Evolutionary conservation across 805 yeast genomes (phyloP).

Genomic region (Yamadazyma kitorensis): DNA sequence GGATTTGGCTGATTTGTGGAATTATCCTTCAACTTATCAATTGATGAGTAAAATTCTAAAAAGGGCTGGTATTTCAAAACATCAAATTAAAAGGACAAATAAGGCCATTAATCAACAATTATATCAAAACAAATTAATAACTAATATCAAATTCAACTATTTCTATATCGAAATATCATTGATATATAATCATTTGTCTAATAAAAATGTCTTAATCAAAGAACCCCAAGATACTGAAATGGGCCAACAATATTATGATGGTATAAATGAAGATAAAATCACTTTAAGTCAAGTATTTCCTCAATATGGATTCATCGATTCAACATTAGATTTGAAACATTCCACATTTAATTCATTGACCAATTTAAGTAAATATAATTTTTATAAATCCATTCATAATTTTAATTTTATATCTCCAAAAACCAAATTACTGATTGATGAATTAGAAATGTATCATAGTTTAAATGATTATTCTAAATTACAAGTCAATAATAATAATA

Average conservation of each 20-base stretch:
- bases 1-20: conserved; percentile 33
- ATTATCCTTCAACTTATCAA: conserved; percentile 43
- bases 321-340: conserved; percentile 28
- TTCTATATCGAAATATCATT: conserved; percentile 26
- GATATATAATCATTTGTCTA: no score
- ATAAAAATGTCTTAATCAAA: background rate
- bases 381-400: conserved; percentile 24
- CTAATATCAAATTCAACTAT: conserved; percentile 18
- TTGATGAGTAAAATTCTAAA: conserved; percentile 27
- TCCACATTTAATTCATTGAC: conserved; percentile 35
- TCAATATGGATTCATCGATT: conserved; percentile 31
- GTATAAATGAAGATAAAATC: conserved; percentile 24
- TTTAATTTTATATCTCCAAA: conserved; percentile 14
- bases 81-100: conserved; percentile 17
- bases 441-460: conserved; percentile 31
- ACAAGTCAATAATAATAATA: conserved; percentile 7
- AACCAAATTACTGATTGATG: conserved; percentile 28
- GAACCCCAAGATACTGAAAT: background rate
- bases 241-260: conserved; percentile 4
- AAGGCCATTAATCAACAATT: conserved; percentile 23
- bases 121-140: conserved; percentile 17
- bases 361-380: conserved; percentile 32
- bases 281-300: conserved; percentile 41
- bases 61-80: conserved; percentile 13
- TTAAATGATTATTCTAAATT: conserved; percentile 27